Base-by-base conservation (phyloP, 176 grass and related monocot species). In the Carex kokanica region DNA sequence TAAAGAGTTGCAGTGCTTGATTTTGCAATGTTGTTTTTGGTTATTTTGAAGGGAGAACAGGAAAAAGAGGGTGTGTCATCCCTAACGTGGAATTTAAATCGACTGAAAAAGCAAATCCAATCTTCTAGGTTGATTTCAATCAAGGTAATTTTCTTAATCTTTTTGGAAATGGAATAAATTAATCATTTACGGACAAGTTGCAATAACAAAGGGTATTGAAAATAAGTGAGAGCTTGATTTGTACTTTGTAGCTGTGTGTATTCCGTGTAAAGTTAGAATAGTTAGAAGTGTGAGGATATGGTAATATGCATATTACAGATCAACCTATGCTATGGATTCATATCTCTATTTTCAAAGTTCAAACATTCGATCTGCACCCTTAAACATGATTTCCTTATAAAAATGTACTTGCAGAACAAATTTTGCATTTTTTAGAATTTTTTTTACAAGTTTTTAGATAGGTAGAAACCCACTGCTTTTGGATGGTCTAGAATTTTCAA, bases 51-150 rank as follows among this genome's bases (percentile, higher is more conserved):
- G 70, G 88, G 51, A 85, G 86, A 87, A 64, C 78, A 85, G 61
- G 86, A 79, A 67, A 91, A 62, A 83, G 91, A 90, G 61, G 69
- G 58, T 31, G 54, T 85, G 62, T 74, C 69, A 2, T 49, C 83
- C 18, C 88, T 95, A 23, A 67, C 80, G 11, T 86, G 84, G 84
- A 98, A 88, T 71, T 74, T 98, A 62, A 78, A 60, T 64, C 87
- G 95, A 75, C 27, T 93, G 41, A 86, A 71, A 85, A 94, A 87
- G 82, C 89, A 98, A 90, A 89, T 98, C 84, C 86, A 93, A 25
- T 84, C 88, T 54, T 66, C 88, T 67, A 88, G 93, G 81, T 85
- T 93, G 83, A 74, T 83, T 77, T 86, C 85, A 24, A 87, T 95
- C 81, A 91, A 87, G 85, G 96, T 91, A 88, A 65, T 63, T 56